These are phyloP conservation scores for Eucalyptus cloeziana DNA, from an alignment of 345 rosid genomes.

Conservation along the genomic window DNA sequence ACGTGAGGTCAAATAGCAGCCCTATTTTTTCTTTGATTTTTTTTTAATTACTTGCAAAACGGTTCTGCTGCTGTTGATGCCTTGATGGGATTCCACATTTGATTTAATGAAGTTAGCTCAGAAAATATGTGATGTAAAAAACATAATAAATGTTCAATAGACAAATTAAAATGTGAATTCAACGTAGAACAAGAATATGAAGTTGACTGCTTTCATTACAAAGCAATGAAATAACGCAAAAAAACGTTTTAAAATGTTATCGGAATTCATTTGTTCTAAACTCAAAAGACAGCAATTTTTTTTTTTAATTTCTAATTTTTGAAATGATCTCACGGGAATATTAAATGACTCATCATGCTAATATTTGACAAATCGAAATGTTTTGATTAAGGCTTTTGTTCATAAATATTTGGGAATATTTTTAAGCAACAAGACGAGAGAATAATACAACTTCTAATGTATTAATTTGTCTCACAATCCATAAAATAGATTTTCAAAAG, in stretches of 20 bases:
- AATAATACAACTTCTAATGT: neutral
- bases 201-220: neutral
- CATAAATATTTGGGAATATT: neutral
- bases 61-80: rapidly evolving
- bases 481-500: neutral
- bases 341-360: neutral
- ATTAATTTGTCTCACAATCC: neutral
- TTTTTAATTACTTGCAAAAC: neutral
- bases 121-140: neutral
- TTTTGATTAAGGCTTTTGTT: neutral
- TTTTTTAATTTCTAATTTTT: neutral
- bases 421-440: neutral
- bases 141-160: neutral
- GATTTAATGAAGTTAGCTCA: neutral
- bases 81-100: neutral
- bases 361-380: neutral
- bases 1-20: neutral
- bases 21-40: neutral
- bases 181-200: neutral
- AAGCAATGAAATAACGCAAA: neutral
- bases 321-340: neutral
- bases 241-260: neutral
- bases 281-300: rapidly evolving
- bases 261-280: neutral
- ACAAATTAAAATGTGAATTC: neutral